Conservation (phyloP, 768 basidiomycete species). For the Podaxis carcinomalis region DNA sequence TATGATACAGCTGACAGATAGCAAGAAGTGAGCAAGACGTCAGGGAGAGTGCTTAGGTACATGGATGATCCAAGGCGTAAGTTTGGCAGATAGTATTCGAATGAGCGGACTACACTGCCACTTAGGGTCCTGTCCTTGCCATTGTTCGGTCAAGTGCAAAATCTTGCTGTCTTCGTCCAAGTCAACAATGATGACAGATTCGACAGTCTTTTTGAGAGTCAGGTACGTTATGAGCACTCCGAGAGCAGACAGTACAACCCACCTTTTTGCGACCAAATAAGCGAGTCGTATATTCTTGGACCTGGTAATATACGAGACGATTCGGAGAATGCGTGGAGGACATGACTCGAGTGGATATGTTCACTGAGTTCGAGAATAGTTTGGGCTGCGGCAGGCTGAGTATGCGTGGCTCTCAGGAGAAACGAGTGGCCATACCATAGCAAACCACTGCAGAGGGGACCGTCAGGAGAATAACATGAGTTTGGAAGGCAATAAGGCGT, state of each 20-base stretch:
- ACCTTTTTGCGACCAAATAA: slow-evolving; percentile 51
- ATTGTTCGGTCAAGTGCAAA: slow-evolving; percentile 51
- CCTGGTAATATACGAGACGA: slow-evolving; percentile 55
- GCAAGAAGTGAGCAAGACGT: background rate
- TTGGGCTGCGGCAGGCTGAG: slow-evolving; percentile 37
- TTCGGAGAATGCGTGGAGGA: slow-evolving; percentile 57
- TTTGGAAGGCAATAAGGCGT: slow-evolving; percentile 17
- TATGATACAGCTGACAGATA: background rate
- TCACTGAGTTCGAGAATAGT: slow-evolving; percentile 46
- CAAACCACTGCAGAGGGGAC: slow-evolving; percentile 10
- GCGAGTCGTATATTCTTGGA: slow-evolving; percentile 56
- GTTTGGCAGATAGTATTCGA: slow-evolving; percentile 45
- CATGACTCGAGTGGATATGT: slow-evolving; percentile 49
- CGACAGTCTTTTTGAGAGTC: slow-evolving; percentile 38
- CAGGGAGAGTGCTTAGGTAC: slow-evolving; percentile 34
- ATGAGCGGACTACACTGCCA: slow-evolving; percentile 44
- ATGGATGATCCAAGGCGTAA: slow-evolving; percentile 48
- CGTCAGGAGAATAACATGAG: background rate
- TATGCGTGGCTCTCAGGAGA: background rate
- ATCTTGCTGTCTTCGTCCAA: slow-evolving; percentile 65
- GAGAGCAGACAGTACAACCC: slow-evolving; percentile 9
- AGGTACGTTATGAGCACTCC: background rate
- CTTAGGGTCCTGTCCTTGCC: slow-evolving; percentile 49
- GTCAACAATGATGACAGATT: slow-evolving; percentile 60
- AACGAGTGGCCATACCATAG: slow-evolving; percentile 8